These are phyloP conservation scores for Saccharomycopsis selenospora DNA, from an alignment of 805 yeast genomes.

Conservation along the genomic window DNA sequence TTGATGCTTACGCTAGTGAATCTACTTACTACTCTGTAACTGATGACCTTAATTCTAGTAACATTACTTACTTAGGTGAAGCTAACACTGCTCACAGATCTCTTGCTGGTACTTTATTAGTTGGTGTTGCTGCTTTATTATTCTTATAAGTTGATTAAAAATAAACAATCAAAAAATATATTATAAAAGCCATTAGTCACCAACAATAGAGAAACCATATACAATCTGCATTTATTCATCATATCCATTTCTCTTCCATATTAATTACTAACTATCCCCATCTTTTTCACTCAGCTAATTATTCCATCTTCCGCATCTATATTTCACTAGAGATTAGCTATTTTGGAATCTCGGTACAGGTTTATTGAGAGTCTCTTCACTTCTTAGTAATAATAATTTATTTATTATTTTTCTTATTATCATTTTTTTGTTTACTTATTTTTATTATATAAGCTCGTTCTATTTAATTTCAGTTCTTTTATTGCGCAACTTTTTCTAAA, in stretches of 20 bases:
- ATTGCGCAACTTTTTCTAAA: too few relatives aligned
- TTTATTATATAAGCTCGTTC: neutral
- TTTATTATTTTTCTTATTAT: too few relatives aligned
- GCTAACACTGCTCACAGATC: neutral
- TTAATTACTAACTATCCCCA: neutral
- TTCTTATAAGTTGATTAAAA: conserved; percentile 8
- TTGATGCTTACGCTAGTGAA: conserved; percentile 11
- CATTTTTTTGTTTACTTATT: neutral
- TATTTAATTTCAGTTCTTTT: neutral
- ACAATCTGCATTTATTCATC: too few relatives aligned
- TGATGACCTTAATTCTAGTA: neutral
- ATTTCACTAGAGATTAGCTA: neutral
- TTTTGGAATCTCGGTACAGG: conserved; percentile 2
- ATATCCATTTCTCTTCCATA: neutral
- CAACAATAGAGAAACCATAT: too few relatives aligned
- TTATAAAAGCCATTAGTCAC: too few relatives aligned
- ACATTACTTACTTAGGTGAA: conserved; percentile 3
- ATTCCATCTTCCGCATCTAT: neutral
- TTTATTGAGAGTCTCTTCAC: neutral
- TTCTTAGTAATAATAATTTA: neutral
- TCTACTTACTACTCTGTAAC: conserved; percentile 1
- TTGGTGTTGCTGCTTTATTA: conserved; percentile 19
- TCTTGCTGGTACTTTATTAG: conserved; percentile 12
- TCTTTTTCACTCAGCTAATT: neutral
- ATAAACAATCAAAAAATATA: neutral